Percentiles rank a stretch among this genome's conserved stretches.
Evolutionary conservation across 306 rosid species (phyloP).

Genomic region (Cucurbita argyrosperma): DNA sequence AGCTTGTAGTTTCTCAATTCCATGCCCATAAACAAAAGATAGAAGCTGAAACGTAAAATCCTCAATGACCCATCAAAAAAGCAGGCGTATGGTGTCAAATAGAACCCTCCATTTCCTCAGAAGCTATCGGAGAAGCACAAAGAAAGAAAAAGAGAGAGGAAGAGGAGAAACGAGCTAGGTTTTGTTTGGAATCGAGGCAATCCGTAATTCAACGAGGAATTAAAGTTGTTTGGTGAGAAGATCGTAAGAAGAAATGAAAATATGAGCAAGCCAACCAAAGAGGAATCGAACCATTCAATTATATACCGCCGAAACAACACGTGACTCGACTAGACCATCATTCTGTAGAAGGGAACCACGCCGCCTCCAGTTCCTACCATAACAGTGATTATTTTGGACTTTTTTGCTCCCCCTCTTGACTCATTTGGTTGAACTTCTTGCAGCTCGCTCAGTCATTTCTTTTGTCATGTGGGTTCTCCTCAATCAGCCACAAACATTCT

Average conservation of each 20-base stretch:
- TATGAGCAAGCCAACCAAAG: background rate
- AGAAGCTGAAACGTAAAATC: slow-evolving; percentile 3
- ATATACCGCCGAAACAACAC: background rate
- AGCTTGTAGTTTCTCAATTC: slow-evolving; percentile 58
- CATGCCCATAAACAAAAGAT: slow-evolving; percentile 20
- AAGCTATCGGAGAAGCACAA: background rate
- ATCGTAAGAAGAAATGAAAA: background rate
- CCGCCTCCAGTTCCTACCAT: background rate
- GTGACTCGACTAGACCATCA: background rate
- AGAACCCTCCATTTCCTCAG: background rate
- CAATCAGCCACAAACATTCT: background rate
- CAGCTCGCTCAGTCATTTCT: background rate
- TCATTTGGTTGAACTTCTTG: background rate
- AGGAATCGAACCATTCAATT: background rate
- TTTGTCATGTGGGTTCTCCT: slow-evolving; percentile 5
- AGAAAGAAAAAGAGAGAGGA: background rate
- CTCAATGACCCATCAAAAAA: slow-evolving; percentile 1
- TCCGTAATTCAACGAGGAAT: background rate
- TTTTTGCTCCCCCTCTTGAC: background rate
- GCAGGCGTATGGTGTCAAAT: background rate
- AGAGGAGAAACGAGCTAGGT: background rate
- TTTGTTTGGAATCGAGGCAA: background rate
- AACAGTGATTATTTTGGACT: background rate
- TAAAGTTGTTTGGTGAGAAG: background rate
- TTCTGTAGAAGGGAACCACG: background rate